These are phyloP conservation scores for Casuarina cunninghamiana DNA, from an alignment of 306 rosid species.

Conservation along the genomic window DNA sequence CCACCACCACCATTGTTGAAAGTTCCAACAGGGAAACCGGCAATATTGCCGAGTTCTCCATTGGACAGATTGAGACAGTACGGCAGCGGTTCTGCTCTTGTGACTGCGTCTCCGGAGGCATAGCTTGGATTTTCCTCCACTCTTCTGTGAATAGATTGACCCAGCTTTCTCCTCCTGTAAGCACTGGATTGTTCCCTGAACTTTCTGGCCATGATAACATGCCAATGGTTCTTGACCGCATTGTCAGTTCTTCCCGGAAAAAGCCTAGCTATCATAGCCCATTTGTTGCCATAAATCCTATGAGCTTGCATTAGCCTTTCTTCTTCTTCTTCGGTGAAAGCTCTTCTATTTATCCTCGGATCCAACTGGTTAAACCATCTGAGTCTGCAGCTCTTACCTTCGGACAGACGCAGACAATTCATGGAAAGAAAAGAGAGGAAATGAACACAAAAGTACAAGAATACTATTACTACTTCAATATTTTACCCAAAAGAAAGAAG, in stretches of 20 bases:
- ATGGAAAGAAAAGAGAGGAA: background rate
- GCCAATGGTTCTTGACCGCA: constrained; percentile 99
- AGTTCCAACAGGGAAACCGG: constrained; percentile 40
- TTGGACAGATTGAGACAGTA: constrained; percentile 32
- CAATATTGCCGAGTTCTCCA: constrained; percentile 21
- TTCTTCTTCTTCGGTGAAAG: constrained; percentile 88
- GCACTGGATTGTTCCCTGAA: constrained; percentile 91
- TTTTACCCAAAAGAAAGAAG: background rate
- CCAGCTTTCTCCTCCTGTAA: constrained; percentile 75
- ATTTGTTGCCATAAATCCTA: constrained; percentile 91
- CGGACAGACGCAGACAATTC: constrained; percentile 4
- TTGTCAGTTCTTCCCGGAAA: constrained; percentile 98
- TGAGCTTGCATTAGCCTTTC: constrained; percentile 97
- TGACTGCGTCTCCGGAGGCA: constrained; percentile 28
- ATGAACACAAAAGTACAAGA: background rate
- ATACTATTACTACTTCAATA: background rate
- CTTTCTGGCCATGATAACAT: constrained; percentile 96
- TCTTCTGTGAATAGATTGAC: constrained; percentile 59
- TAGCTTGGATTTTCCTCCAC: constrained; percentile 53
- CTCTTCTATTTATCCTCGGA: constrained; percentile 92
- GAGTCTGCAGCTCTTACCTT: constrained; percentile 92
- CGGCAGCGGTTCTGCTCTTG: constrained; percentile 30
- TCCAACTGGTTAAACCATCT: constrained; percentile 99
- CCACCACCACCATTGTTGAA: constrained; percentile 21
- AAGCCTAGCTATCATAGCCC: constrained; percentile 98